Evolutionary conservation across 2,329 filamentous ascomycete genomes (phyloP).

Genomic region (Pyricularia sp.): DNA sequence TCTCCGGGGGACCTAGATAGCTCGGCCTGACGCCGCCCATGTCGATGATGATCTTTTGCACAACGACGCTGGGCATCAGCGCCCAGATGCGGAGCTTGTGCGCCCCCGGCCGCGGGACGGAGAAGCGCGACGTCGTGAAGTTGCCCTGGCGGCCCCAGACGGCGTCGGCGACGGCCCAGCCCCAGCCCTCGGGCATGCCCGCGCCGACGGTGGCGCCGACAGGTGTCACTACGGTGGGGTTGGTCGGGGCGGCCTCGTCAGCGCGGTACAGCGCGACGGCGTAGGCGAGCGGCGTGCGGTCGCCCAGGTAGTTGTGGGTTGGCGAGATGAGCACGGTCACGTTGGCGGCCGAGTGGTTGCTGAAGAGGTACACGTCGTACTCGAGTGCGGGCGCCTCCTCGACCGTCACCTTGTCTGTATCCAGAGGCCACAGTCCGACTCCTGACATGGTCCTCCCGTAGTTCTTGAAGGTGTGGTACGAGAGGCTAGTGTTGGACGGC

Average conservation of each 20-base stretch:
- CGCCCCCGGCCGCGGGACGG: slow-evolving; percentile 28
- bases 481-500: slow-evolving; percentile 19
- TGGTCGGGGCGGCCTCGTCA: slow-evolving; percentile 16
- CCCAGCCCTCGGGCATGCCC: slow-evolving; percentile 32
- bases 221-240: slow-evolving; percentile 27
- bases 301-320: slow-evolving; percentile 41
- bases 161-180: slow-evolving; percentile 30
- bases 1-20: slow-evolving; percentile 49
- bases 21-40: slow-evolving; percentile 43
- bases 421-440: slow-evolving; percentile 45
- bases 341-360: slow-evolving; percentile 23
- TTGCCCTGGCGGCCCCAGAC: slow-evolving; percentile 35
- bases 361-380: slow-evolving; percentile 19
- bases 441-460: slow-evolving; percentile 51
- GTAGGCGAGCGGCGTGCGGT: slow-evolving; percentile 42
- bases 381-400: slow-evolving; percentile 44
- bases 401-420: slow-evolving; percentile 37
- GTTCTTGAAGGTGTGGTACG: slow-evolving; percentile 41
- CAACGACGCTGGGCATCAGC: slow-evolving; percentile 39
- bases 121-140: slow-evolving; percentile 34
- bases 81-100: slow-evolving; percentile 43
- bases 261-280: slow-evolving; percentile 35
- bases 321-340: slow-evolving; percentile 43
- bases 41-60: slow-evolving; percentile 48
- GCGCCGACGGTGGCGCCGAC: slow-evolving; percentile 31